These are phyloP conservation scores for Plicaturopsis crispa DNA, from an alignment of 768 basidiomycete species.

Conservation along the genomic window DNA sequence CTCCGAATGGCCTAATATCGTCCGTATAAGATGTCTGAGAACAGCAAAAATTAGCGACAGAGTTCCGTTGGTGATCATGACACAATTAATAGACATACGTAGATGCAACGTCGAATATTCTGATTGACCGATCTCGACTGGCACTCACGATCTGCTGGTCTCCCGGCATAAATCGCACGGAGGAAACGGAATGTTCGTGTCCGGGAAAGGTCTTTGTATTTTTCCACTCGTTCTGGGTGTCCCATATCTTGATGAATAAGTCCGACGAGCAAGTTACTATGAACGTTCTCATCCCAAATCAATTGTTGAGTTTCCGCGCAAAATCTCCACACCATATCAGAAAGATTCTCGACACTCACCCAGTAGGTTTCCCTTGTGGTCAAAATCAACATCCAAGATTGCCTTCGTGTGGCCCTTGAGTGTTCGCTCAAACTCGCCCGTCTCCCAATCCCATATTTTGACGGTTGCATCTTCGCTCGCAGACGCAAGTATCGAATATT, in stretches of 20 bases:
- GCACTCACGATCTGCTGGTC: constrained; percentile 82
- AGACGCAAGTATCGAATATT: constrained; percentile 74
- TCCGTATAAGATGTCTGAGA: constrained; percentile 63
- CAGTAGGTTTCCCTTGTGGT: constrained; percentile 75
- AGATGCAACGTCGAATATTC: constrained; percentile 81
- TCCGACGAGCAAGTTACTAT: constrained; percentile 51
- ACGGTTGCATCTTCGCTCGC: constrained; percentile 86
- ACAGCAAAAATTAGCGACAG: neutral
- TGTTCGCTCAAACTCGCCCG: constrained; percentile 87
- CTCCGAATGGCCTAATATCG: constrained; percentile 70
- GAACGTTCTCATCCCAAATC: constrained; percentile 1
- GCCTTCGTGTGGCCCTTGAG: constrained; percentile 89
- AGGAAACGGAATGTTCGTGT: constrained; percentile 88
- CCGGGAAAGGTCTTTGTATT: constrained; percentile 82
- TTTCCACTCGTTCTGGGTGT: constrained; percentile 84
- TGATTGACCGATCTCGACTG: constrained; percentile 80
- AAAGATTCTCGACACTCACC: constrained; percentile 36
- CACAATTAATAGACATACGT: constrained; percentile 44
- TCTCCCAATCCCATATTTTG: constrained; percentile 97
- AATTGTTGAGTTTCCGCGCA: neutral
- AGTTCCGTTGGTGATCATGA: neutral
- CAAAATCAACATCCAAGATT: constrained; percentile 83
- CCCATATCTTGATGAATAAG: constrained; percentile 90
- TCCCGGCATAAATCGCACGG: constrained; percentile 77
- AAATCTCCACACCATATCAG: no score